phyloP scores from a whole-genome alignment of 805 yeast species.

The Cyberlindnera amylophila region DNA sequence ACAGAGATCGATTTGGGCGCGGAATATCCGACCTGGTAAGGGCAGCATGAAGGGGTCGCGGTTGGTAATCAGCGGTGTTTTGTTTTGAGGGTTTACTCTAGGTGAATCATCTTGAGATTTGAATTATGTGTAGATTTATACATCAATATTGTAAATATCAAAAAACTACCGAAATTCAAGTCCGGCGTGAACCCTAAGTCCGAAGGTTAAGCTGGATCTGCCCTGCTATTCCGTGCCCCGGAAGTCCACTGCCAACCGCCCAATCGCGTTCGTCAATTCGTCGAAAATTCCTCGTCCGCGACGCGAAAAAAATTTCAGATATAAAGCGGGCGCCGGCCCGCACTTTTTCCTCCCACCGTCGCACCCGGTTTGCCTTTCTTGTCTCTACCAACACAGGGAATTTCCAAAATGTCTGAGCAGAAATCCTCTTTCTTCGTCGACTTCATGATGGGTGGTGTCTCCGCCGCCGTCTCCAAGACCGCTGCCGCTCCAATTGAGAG shows the following conservation, averaged over 20 bases:
- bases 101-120: too few relatives aligned
- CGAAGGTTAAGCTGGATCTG: too few relatives aligned
- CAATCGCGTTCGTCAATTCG: constrained; percentile 16
- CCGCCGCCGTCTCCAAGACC: constrained; percentile 98
- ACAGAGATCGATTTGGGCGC: background rate
- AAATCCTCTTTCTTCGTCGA: constrained; percentile 52
- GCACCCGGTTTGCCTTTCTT: constrained; percentile 1
- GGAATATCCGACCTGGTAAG: background rate
- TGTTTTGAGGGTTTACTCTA: background rate
- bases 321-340: constrained; percentile 14
- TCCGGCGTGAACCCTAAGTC: too few relatives aligned
- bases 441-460: constrained; percentile 97
- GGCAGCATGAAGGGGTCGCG: background rate
- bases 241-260: constrained; percentile 8
- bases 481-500: constrained; percentile 98
- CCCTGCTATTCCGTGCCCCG: constrained; percentile 3
- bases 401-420: constrained; percentile 28
- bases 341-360: constrained; percentile 7
- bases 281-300: constrained; percentile 6
- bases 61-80: background rate
- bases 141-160: too few relatives aligned
- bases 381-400: constrained; percentile 1
- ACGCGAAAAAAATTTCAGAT: constrained; percentile 12
- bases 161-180: too few relatives aligned
- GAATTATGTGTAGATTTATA: too few relatives aligned